A percentile compares a stretch with the other conserved stretches of the same genome.
phyloP scores from a whole-genome alignment of 495 filamentous ascomycete species.

The Aspergillus cristatus region DNA sequence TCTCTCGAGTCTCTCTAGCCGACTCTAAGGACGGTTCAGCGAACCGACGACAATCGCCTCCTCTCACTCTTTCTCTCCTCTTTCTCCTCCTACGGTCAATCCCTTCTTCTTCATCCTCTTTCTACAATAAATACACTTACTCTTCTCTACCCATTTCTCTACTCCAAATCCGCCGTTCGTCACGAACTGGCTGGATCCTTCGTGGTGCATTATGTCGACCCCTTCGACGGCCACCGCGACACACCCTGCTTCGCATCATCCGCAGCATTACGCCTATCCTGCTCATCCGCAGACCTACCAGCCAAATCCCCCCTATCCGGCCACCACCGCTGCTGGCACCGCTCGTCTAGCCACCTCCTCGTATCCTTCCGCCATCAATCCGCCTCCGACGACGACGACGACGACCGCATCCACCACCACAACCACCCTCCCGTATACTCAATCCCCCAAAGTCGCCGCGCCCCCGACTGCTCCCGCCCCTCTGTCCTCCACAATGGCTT shows the following conservation, averaged over 20 bases:
- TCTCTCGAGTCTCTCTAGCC: not conserved
- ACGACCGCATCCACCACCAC: constrained; percentile 11
- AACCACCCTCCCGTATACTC: constrained; percentile 28
- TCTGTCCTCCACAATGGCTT: constrained; percentile 25
- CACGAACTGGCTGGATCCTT: constrained; percentile 21
- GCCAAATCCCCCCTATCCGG: constrained; percentile 43
- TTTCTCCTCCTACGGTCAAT: not conserved
- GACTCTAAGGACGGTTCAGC: not conserved
- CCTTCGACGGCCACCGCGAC: constrained; percentile 75
- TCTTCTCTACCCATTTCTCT: constrained; percentile 17
- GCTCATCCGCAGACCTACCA: constrained; percentile 57
- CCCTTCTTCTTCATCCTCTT: not conserved
- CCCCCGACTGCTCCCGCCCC: constrained; percentile 4
- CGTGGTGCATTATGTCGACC: constrained; percentile 61
- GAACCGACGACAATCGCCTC: not conserved
- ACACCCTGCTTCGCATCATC: constrained; percentile 54
- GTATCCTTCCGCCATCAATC: constrained; percentile 40
- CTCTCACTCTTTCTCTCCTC: not conserved
- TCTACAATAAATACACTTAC: not conserved
- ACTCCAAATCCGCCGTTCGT: constrained; percentile 48
- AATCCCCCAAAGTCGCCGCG: constrained; percentile 26
- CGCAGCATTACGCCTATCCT: constrained; percentile 55
- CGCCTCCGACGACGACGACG: constrained; percentile 12
- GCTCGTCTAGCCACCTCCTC: constrained; percentile 41
- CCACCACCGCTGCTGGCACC: constrained; percentile 41